phyloP scores from a whole-genome alignment of 1,139 yeast genomes.

The Pichia inconspicua region DNA sequence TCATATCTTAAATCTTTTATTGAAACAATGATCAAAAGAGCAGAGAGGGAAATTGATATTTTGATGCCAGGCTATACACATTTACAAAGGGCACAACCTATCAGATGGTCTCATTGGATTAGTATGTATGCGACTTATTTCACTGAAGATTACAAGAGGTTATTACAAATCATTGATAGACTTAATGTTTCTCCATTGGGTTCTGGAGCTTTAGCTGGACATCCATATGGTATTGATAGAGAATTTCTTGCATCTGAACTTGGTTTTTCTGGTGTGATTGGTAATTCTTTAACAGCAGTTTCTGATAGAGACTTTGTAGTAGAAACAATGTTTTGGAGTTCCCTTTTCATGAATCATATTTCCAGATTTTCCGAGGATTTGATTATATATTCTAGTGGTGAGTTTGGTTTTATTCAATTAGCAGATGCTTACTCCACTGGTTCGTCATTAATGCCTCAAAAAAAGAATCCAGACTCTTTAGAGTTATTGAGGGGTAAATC shows the following conservation, averaged over 20 bases:
- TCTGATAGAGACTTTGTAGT: slow-evolving; percentile 96
- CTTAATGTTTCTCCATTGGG: slow-evolving; percentile 90
- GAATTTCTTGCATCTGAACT: slow-evolving; percentile 74
- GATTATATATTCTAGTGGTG: slow-evolving; percentile 93
- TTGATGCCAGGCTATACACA: slow-evolving; percentile 99
- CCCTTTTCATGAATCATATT: slow-evolving; percentile 88
- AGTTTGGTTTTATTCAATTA: slow-evolving; percentile 84
- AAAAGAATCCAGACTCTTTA: slow-evolving; percentile 94
- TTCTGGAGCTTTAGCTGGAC: slow-evolving; percentile 97
- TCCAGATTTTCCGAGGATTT: slow-evolving; percentile 92
- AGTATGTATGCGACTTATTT: slow-evolving; percentile 92
- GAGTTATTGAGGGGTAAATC: slow-evolving; percentile 94
- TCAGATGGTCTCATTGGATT: slow-evolving; percentile 98
- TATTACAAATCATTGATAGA: slow-evolving; percentile 71
- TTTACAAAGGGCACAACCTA: slow-evolving; percentile 97
- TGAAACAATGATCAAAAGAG: slow-evolving; percentile 62
- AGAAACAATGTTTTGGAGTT: slow-evolving; percentile 96
- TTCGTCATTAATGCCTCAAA: slow-evolving; percentile 97
- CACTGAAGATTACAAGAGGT: slow-evolving; percentile 80
- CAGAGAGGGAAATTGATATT: slow-evolving; percentile 76
- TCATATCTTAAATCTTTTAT: slow-evolving; percentile 55
- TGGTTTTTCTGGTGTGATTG: slow-evolving; percentile 79
- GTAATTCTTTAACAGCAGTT: slow-evolving; percentile 91
- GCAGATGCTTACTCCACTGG: slow-evolving; percentile 99
- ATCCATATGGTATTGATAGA: slow-evolving; percentile 95